Percentiles rank a stretch among this genome's conserved stretches.
Conservation (phyloP, 2,329 filamentous ascomycete genomes). For the Ophioceras dolichostomum region DNA sequence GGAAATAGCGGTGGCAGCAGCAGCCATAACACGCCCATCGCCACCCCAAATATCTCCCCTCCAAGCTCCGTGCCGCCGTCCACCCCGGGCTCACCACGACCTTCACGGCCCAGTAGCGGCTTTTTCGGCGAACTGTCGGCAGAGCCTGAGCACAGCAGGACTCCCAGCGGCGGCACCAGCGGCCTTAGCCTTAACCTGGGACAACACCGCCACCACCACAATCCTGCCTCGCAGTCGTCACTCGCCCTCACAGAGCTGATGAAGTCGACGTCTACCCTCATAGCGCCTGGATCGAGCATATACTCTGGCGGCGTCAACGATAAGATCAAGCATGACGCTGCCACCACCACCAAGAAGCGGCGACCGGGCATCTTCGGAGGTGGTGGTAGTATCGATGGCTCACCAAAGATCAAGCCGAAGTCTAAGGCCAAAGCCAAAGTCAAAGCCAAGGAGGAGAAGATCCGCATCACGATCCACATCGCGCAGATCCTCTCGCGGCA, state of each 20-base stretch:
- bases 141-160: background rate
- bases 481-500: slow-evolving; percentile 65
- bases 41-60: slow-evolving; percentile 28
- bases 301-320: slow-evolving; percentile 14
- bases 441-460: slow-evolving; percentile 14
- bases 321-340: slow-evolving; percentile 25
- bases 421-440: slow-evolving; percentile 3
- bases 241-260: background rate
- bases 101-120: slow-evolving; percentile 2
- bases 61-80: slow-evolving; percentile 1
- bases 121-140: too few species aligned
- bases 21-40: slow-evolving; percentile 25
- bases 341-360: background rate
- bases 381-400: too few species aligned
- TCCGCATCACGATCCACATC: slow-evolving; percentile 43
- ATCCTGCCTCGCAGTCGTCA: background rate
- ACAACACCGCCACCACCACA: too few species aligned
- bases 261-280: slow-evolving; percentile 40
- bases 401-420: background rate
- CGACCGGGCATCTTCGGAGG: background rate
- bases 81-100: background rate
- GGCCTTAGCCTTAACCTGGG: background rate
- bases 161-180: background rate
- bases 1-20: slow-evolving; percentile 13
- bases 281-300: slow-evolving; percentile 14